These are phyloP conservation scores for Podospora pseudocomata DNA, from an alignment of 495 filamentous ascomycete genomes.

Conservation along the genomic window DNA sequence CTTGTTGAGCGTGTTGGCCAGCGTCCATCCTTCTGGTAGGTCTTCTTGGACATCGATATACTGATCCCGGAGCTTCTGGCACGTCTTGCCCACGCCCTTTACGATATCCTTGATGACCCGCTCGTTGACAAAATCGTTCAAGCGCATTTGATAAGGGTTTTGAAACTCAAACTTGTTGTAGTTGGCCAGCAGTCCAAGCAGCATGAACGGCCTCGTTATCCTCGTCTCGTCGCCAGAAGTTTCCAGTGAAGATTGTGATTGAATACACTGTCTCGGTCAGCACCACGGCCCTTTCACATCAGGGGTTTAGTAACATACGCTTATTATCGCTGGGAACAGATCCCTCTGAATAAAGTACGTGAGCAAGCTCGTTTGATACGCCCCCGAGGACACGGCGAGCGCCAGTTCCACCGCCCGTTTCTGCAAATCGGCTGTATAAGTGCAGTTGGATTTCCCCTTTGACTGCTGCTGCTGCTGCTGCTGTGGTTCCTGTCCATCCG, in stretches of 20 bases:
- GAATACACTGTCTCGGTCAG: slow-evolving; percentile 58
- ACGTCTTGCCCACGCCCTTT: slow-evolving; percentile 66
- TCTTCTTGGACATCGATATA: slow-evolving; percentile 93
- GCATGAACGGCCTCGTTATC: slow-evolving; percentile 70
- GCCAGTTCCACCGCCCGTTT: slow-evolving; percentile 77
- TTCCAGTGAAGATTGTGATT: slow-evolving; percentile 65
- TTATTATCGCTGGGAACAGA: slow-evolving; percentile 91
- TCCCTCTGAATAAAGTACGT: slow-evolving; percentile 96
- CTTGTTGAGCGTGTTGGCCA: slow-evolving; percentile 74
- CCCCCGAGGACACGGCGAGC: slow-evolving; percentile 81
- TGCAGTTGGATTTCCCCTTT: slow-evolving; percentile 6
- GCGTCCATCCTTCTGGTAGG: slow-evolving; percentile 82
- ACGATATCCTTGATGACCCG: slow-evolving; percentile 77
- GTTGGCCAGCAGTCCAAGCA: slow-evolving; percentile 88
- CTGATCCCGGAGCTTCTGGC: slow-evolving; percentile 59
- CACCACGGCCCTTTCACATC: background rate
- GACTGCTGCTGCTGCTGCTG: background rate
- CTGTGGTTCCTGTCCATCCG: slow-evolving; percentile 1
- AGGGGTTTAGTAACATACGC: slow-evolving; percentile 50
- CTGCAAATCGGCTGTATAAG: slow-evolving; percentile 54
- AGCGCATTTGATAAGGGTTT: slow-evolving; percentile 88
- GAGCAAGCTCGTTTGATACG: slow-evolving; percentile 87
- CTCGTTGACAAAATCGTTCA: slow-evolving; percentile 98
- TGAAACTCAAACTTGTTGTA: slow-evolving; percentile 99
- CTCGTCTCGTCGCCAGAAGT: slow-evolving; percentile 35